Conservation (phyloP, 257 asterid species). For the Nicotiana attenuata region DNA sequence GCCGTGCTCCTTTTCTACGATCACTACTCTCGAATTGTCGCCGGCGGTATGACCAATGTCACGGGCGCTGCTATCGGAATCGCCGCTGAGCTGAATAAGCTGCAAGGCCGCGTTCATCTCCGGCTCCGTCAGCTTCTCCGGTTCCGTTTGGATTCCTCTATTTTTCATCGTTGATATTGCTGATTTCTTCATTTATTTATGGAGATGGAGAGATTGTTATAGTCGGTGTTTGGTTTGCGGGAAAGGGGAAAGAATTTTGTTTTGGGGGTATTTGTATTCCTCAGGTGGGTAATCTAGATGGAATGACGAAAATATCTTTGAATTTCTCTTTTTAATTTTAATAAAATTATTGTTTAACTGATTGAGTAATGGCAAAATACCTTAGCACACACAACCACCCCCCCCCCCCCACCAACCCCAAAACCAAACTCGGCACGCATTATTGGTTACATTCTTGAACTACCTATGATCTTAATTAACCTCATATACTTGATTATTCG, state of each 20-base stretch:
- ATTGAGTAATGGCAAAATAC: no score
- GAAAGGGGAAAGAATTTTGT: background rate
- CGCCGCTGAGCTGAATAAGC: slow-evolving; percentile 71
- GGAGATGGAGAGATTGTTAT: background rate
- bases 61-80: slow-evolving; percentile 8
- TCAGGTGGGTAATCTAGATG: background rate
- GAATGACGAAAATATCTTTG: slow-evolving; percentile 9
- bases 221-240: background rate
- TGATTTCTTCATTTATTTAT: slow-evolving; percentile 28
- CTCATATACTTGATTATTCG: no score
- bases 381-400: no score
- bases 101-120: slow-evolving; percentile 67
- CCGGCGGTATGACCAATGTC: background rate
- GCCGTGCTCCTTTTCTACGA: slow-evolving; percentile 11
- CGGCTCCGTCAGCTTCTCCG: slow-evolving; percentile 32
- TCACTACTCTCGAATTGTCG: background rate
- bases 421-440: no score
- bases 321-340: background rate
- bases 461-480: no score
- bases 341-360: no score
- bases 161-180: background rate
- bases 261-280: background rate
- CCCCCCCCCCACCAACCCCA: no score
- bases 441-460: no score
- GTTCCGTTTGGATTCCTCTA: slow-evolving; percentile 24